Conservation (phyloP, 2,329 filamentous ascomycete species). For the Sclerotinia nivalis region DNA sequence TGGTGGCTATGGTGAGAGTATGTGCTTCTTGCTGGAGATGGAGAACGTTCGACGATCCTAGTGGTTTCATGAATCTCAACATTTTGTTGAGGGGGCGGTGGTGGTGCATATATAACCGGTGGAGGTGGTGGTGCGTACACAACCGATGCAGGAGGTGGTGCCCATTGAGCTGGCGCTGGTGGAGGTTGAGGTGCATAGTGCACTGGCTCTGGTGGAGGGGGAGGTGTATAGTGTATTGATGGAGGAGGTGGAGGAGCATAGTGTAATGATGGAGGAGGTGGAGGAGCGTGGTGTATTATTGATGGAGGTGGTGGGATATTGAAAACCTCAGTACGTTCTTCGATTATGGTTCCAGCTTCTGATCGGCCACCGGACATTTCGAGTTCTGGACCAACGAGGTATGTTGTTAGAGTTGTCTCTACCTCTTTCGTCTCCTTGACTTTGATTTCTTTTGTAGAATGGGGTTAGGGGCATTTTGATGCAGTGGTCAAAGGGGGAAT, state of each 20-base stretch:
- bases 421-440: slow-evolving; percentile 17
- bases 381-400: slow-evolving; percentile 32
- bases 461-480: slow-evolving; percentile 27
- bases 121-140: slow-evolving; percentile 25
- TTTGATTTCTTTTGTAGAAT: slow-evolving; percentile 24
- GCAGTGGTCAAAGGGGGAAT: background rate
- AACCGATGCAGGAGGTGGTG: slow-evolving; percentile 28
- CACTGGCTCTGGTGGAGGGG: slow-evolving; percentile 26
- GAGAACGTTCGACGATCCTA: slow-evolving; percentile 43
- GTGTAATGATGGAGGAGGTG: slow-evolving; percentile 33
- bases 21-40: slow-evolving; percentile 27
- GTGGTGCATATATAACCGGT: slow-evolving; percentile 28
- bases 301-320: slow-evolving; percentile 36
- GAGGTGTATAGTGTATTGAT: slow-evolving; percentile 4
- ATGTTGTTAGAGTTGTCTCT: slow-evolving; percentile 35
- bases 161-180: slow-evolving; percentile 27
- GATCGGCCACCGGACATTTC: slow-evolving; percentile 48
- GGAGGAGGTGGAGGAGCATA: slow-evolving; percentile 31
- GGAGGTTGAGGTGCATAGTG: slow-evolving; percentile 26
- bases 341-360: slow-evolving; percentile 49
- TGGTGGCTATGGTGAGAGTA: slow-evolving; percentile 22
- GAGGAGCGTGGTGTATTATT: slow-evolving; percentile 24
- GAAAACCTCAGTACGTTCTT: slow-evolving; percentile 52
- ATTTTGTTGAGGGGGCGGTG: slow-evolving; percentile 35
- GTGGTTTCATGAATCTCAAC: slow-evolving; percentile 50